Percentiles rank a stretch among this genome's conserved stretches.
Evolutionary conservation across 2,329 filamentous ascomycete species (phyloP).

Genomic region (Orbilia oligospora): DNA sequence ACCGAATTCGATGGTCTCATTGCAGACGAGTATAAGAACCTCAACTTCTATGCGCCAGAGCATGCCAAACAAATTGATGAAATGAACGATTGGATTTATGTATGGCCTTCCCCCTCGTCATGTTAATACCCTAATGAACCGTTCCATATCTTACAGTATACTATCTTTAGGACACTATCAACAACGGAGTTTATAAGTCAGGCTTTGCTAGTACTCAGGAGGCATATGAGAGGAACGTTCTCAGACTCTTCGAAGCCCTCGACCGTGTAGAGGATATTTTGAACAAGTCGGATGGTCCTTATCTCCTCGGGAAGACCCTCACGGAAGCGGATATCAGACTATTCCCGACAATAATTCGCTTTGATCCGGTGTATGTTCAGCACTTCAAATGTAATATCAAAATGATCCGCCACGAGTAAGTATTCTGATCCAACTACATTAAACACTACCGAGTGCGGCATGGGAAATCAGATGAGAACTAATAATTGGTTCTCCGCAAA

Average conservation of each 20-base stretch:
- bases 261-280: constrained; percentile 83
- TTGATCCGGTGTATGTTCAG: constrained; percentile 85
- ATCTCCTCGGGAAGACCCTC: constrained; percentile 80
- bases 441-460: neutral
- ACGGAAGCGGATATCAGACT: constrained; percentile 88
- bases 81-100: constrained; percentile 84
- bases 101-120: constrained; percentile 15
- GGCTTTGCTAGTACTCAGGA: constrained; percentile 88
- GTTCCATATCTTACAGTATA: neutral
- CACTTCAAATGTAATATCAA: constrained; percentile 82
- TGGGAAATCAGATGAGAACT: neutral
- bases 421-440: neutral
- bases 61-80: constrained; percentile 80
- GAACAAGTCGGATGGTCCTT: constrained; percentile 70
- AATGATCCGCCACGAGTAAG: constrained; percentile 75
- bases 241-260: constrained; percentile 79
- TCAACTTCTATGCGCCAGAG: constrained; percentile 78
- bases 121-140: too few species aligned
- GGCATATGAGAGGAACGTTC: constrained; percentile 84
- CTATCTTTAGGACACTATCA: constrained; percentile 71
- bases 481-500: neutral
- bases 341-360: constrained; percentile 80
- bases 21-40: constrained; percentile 72
- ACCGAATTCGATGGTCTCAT: constrained; percentile 82
- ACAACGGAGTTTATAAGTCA: constrained; percentile 75